These are phyloP conservation scores for Camelina neglecta DNA, from an alignment of 345 rosid genomes.

Conservation along the genomic window DNA sequence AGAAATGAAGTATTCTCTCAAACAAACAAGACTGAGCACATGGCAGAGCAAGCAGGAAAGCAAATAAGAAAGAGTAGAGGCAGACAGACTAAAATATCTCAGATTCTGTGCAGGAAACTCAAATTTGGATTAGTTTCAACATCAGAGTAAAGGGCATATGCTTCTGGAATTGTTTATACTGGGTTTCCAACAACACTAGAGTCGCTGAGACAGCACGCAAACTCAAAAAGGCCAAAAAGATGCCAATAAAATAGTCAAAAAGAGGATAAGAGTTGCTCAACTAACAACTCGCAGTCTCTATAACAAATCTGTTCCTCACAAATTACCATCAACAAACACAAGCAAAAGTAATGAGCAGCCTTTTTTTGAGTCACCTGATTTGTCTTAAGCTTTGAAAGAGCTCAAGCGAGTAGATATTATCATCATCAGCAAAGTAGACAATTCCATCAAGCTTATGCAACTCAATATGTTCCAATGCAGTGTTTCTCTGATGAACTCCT, in stretches of 20 bases:
- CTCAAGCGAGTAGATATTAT: constrained; percentile 75
- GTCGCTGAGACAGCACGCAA: constrained; percentile 4
- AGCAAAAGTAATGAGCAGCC: neutral
- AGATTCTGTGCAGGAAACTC: constrained; percentile 3
- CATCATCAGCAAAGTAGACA: constrained; percentile 85
- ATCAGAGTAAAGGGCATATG: constrained; percentile 3
- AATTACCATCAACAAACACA: constrained; percentile 9
- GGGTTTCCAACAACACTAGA: constrained; percentile 13
- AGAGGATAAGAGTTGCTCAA: neutral
- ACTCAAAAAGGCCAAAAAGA: constrained; percentile 1
- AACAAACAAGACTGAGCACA: constrained; percentile 5
- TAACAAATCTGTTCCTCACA: constrained; percentile 11
- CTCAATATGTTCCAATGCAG: constrained; percentile 79
- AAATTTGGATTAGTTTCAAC: neutral
- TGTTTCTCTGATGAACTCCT: constrained; percentile 78
- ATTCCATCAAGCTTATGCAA: constrained; percentile 83
- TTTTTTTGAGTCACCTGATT: constrained; percentile 54
- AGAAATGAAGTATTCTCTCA: constrained; percentile 9
- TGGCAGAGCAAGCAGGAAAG: constrained; percentile 2
- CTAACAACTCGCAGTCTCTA: constrained; percentile 13
- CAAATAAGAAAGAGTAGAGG: neutral
- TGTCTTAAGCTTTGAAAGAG: constrained; percentile 71
- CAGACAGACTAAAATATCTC: neutral
- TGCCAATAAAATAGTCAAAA: constrained; percentile 1
- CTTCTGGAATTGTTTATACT: neutral